Percentiles rank a stretch among this genome's conserved stretches.
phyloP scores from a whole-genome alignment of 148 eudicot genomes.

The Talinum fruticosum region DNA sequence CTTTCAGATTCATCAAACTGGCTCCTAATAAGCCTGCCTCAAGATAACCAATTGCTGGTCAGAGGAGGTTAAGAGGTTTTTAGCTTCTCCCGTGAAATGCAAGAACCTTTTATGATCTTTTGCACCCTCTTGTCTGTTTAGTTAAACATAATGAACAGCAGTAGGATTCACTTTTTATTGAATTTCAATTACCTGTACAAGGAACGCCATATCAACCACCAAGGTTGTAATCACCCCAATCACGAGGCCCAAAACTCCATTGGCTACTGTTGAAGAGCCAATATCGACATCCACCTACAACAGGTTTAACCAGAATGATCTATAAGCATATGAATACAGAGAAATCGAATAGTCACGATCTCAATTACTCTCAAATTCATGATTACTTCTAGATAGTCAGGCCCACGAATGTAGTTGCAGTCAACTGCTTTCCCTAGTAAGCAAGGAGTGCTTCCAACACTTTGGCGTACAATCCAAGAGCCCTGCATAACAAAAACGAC shows the following conservation, averaged over 20 bases:
- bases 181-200: slow-evolving; percentile 71
- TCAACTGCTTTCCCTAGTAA: slow-evolving; percentile 92
- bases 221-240: slow-evolving; percentile 89
- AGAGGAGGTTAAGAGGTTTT: too few relatives aligned
- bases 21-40: too few relatives aligned
- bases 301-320: slow-evolving; percentile 16
- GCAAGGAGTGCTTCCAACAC: slow-evolving; percentile 98
- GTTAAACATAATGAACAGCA: background rate
- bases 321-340: background rate
- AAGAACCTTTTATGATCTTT: too few relatives aligned
- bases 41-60: too few relatives aligned
- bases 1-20: too few relatives aligned
- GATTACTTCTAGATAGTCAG: slow-evolving; percentile 85
- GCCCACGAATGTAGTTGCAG: slow-evolving; percentile 94
- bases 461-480: slow-evolving; percentile 98
- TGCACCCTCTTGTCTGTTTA: too few relatives aligned
- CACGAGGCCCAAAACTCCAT: slow-evolving; percentile 98
- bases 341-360: slow-evolving; percentile 5
- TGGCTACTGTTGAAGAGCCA: slow-evolving; percentile 98
- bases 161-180: background rate
- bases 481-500: slow-evolving; percentile 50
- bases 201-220: slow-evolving; percentile 99
- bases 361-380: slow-evolving; percentile 11
- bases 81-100: too few relatives aligned
- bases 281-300: slow-evolving; percentile 92